These are phyloP conservation scores for Calonectria naviculata DNA, from an alignment of 2,329 filamentous ascomycete species.

Conservation along the genomic window DNA sequence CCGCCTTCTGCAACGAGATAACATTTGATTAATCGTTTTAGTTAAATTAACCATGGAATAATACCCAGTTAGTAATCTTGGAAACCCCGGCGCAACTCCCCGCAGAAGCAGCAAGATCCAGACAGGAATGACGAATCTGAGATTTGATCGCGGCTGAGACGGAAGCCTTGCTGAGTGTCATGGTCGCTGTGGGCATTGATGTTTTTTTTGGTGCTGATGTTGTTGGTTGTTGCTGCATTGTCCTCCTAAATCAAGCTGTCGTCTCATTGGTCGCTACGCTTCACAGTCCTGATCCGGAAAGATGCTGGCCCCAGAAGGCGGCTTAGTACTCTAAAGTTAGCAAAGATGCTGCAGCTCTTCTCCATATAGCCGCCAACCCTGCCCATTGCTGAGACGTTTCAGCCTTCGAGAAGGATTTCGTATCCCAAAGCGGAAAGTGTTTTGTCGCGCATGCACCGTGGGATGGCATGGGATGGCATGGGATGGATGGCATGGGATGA, in stretches of 20 bases:
- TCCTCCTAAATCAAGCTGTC: too few relatives aligned
- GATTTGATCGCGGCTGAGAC: not conserved
- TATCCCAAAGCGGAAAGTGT: constrained; percentile 6
- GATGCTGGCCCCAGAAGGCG: not conserved
- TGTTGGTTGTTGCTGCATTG: too few relatives aligned
- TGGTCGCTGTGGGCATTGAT: too few relatives aligned
- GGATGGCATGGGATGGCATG: not conserved
- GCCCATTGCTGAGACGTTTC: not conserved
- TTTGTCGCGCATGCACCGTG: not conserved
- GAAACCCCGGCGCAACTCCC: not conserved
- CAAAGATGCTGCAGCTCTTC: not conserved
- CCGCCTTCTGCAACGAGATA: not conserved
- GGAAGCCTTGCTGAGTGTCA: too few relatives aligned
- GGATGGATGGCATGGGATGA: not conserved
- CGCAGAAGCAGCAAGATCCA: not conserved
- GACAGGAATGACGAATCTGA: not conserved
- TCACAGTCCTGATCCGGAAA: too few relatives aligned
- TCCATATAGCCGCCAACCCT: not conserved
- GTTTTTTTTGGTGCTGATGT: too few relatives aligned
- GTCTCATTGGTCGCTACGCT: not conserved
- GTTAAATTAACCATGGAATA: not conserved
- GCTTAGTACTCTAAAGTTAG: not conserved
- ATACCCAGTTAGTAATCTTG: not conserved
- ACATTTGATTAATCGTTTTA: constrained; percentile 5
- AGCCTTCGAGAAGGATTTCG: constrained; percentile 1